phyloP scores from a whole-genome alignment of 495 filamentous ascomycete genomes.

The Clavariopsis aquatica region DNA sequence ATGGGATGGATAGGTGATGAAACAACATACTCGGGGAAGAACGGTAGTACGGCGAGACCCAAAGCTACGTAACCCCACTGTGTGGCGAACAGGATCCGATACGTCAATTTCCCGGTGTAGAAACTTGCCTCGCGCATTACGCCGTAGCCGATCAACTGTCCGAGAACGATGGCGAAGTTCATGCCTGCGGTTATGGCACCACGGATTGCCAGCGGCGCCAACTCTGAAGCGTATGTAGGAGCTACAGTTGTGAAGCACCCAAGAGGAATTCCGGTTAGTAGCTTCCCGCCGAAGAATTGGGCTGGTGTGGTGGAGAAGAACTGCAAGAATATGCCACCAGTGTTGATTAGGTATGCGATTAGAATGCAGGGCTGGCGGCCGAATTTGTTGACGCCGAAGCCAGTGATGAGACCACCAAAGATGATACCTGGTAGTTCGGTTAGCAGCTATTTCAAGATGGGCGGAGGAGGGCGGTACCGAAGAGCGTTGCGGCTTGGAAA shows the following conservation, averaged over 20 bases:
- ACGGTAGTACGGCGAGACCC: not conserved
- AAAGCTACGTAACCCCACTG: conserved; percentile 10
- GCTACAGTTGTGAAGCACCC: conserved; percentile 12
- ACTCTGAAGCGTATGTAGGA: conserved; percentile 7
- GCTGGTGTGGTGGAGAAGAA: conserved; percentile 4
- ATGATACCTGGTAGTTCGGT: not conserved
- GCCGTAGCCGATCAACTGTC: conserved; percentile 3
- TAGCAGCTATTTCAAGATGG: not conserved
- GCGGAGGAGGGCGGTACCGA: not conserved
- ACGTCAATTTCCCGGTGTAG: not conserved
- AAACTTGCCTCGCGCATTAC: not conserved
- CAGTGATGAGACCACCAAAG: conserved; percentile 5
- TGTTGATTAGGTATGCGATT: conserved; percentile 4
- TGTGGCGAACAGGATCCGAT: conserved; percentile 2
- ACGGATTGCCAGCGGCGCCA: not conserved
- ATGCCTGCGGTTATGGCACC: conserved; percentile 7
- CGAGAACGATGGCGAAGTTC: conserved; percentile 9
- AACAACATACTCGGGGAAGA: conserved; percentile 10
- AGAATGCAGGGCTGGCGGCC: conserved; percentile 6
- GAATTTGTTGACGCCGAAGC: conserved; percentile 7
- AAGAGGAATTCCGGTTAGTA: conserved; percentile 7
- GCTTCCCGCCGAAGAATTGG: conserved; percentile 1
- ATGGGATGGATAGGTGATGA: no score
- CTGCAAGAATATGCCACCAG: conserved; percentile 11
- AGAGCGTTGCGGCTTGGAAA: not conserved